These are phyloP conservation scores for Ogataea pilisensis DNA, from an alignment of 805 yeast genomes.

Conservation along the genomic window DNA sequence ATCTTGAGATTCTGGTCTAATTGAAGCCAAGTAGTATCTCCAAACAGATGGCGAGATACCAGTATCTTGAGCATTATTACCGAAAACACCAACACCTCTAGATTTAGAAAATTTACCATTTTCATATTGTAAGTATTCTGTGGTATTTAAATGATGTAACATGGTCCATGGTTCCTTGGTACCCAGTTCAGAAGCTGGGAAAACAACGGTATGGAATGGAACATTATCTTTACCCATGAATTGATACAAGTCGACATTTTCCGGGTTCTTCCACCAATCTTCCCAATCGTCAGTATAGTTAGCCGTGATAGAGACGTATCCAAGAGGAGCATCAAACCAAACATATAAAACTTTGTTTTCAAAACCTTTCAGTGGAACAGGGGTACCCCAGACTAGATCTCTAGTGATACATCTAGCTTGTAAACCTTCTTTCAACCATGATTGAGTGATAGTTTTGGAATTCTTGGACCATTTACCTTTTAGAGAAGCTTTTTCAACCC, in stretches of 20 bases:
- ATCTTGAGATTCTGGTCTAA: constrained; percentile 94
- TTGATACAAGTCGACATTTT: constrained; percentile 82
- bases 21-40: constrained; percentile 91
- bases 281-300: constrained; percentile 80
- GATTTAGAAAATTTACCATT: constrained; percentile 98
- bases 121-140: constrained; percentile 96
- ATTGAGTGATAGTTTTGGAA: constrained; percentile 79
- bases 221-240: constrained; percentile 99
- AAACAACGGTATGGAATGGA: constrained; percentile 97
- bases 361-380: constrained; percentile 86
- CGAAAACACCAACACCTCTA: constrained; percentile 97
- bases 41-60: constrained; percentile 91
- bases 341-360: constrained; percentile 91
- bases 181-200: constrained; percentile 91
- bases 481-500: constrained; percentile 66
- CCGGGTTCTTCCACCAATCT: constrained; percentile 95
- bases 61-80: constrained; percentile 93
- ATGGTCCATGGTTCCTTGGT: constrained; percentile 86
- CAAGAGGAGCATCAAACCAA: constrained; percentile 99
- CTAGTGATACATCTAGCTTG: constrained; percentile 95
- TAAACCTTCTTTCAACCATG: constrained; percentile 93
- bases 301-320: constrained; percentile 95
- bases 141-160: constrained; percentile 85
- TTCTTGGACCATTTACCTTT: constrained; percentile 91
- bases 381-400: constrained; percentile 97